Percentiles rank a stretch among this genome's conserved stretches.
phyloP scores from a whole-genome alignment of 140 eudicot species.

The Bidens hawaiensis region DNA sequence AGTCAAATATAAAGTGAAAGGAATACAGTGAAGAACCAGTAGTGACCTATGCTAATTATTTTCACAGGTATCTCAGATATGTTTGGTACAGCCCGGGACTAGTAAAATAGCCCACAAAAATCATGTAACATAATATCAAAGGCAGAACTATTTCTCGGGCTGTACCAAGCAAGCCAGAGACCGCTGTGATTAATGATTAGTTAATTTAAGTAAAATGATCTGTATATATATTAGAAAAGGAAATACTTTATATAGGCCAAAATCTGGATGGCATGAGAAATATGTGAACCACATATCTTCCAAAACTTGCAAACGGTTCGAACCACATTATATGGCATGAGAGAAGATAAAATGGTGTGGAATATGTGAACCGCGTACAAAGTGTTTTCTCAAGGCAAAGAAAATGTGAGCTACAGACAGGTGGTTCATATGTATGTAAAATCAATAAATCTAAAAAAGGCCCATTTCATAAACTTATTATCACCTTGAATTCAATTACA shows the following conservation, averaged over 20 bases:
- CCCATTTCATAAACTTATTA: no score
- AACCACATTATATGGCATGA: conserved; percentile 2
- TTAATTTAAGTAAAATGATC: no score
- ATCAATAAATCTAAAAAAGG: background rate
- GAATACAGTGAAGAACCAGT: background rate
- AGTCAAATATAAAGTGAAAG: background rate
- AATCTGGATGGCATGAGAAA: conserved; percentile 10
- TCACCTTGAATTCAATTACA: no score
- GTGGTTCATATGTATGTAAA: background rate
- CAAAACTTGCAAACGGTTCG: background rate
- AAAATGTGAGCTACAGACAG: conserved; percentile 7
- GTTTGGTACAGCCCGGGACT: conserved; percentile 21
- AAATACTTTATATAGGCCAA: background rate
- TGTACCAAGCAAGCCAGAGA: conserved; percentile 89
- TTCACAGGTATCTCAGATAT: conserved; percentile 12
- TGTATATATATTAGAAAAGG: background rate
- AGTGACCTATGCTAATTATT: background rate
- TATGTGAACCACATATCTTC: background rate
- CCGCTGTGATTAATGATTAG: conserved; percentile 48
- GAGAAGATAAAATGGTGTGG: conserved; percentile 3
- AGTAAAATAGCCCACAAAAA: conserved; percentile 8
- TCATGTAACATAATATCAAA: conserved; percentile 11
- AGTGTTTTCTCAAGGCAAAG: background rate
- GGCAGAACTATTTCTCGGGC: conserved; percentile 61
- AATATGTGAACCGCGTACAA: conserved; percentile 21